Percentiles rank a stretch among this genome's conserved stretches.
These are phyloP conservation scores for Phytophthora ohioensis DNA, from an alignment of 352 stramenopile genomes.

Conservation along the genomic window DNA sequence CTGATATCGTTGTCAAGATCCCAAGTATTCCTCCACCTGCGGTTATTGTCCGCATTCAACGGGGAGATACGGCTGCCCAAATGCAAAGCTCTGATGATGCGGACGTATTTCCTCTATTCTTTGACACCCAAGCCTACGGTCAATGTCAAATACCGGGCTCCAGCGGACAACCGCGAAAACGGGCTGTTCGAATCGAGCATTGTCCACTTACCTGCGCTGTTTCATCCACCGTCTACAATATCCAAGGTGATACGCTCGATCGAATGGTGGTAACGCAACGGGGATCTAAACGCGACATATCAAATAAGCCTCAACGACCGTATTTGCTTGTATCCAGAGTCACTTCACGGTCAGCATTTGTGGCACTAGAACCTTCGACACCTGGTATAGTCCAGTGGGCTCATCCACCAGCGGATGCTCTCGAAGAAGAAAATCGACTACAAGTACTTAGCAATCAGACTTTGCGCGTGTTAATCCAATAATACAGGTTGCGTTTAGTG, in stretches of 20 bases:
- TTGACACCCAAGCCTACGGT: not conserved
- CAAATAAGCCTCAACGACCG: not conserved
- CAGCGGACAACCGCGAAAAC: not conserved
- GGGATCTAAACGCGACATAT: not conserved
- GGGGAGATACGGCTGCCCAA: not conserved
- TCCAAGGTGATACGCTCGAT: not conserved
- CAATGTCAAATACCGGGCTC: not conserved
- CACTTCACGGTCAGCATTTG: not conserved
- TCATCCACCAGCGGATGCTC: not conserved
- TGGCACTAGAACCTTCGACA: not conserved
- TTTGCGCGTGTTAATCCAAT: too few relatives aligned
- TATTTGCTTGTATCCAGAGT: not conserved
- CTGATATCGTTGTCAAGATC: not conserved
- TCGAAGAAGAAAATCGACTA: not conserved
- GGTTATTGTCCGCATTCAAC: not conserved
- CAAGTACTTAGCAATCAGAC: not conserved
- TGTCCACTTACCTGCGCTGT: not conserved
- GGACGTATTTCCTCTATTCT: not conserved
- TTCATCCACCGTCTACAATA: not conserved
- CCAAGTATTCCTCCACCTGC: not conserved
- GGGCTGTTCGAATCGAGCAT: not conserved
- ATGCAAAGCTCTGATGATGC: not conserved
- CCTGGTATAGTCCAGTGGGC: not conserved
- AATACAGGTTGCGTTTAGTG: too few relatives aligned
- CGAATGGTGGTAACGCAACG: not conserved